A percentile compares a stretch with the other conserved stretches of the same genome.
Evolutionary conservation across 768 basidiomycete species (phyloP).

Genomic region (Terana coerulea): DNA sequence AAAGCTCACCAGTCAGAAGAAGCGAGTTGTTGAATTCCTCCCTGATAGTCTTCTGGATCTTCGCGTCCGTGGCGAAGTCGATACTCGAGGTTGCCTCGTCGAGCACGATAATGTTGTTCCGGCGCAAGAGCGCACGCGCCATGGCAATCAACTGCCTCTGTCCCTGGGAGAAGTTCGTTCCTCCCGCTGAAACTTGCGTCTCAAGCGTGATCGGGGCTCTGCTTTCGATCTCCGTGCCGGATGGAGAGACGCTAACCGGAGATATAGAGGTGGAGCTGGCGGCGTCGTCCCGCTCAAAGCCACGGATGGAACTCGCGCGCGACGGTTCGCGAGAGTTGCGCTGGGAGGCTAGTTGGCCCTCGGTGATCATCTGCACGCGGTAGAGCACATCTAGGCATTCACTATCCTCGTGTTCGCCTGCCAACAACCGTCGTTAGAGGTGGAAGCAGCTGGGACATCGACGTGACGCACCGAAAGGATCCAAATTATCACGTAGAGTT

Average conservation of each 20-base stretch:
- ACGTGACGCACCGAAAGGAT: conserved; percentile 55
- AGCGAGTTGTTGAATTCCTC: conserved; percentile 78
- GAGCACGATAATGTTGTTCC: conserved; percentile 70
- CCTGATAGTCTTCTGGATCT: conserved; percentile 85
- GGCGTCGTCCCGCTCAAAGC: conserved; percentile 36
- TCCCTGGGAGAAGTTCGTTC: conserved; percentile 89
- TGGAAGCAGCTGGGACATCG: background rate
- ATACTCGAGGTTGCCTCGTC: conserved; percentile 87
- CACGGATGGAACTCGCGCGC: conserved; percentile 41
- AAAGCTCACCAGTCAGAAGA: conserved; percentile 61
- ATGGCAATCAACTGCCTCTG: conserved; percentile 86
- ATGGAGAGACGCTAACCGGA: conserved; percentile 25
- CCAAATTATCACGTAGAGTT: conserved; percentile 69
- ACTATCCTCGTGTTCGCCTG: conserved; percentile 72
- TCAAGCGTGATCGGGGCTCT: conserved; percentile 63
- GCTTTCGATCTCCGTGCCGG: conserved; percentile 48
- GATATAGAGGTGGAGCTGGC: too few species aligned
- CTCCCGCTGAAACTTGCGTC: conserved; percentile 80
- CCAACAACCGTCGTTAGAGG: background rate
- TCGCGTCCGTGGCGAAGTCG: conserved; percentile 83
- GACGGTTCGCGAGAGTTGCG: conserved; percentile 47
- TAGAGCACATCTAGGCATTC: conserved; percentile 79
- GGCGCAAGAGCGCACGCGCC: conserved; percentile 74
- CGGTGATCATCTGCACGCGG: conserved; percentile 74
- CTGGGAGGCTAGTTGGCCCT: conserved; percentile 45